Conservation (phyloP, 148 eudicot species). For the Vaccinium macrocarpon region DNA sequence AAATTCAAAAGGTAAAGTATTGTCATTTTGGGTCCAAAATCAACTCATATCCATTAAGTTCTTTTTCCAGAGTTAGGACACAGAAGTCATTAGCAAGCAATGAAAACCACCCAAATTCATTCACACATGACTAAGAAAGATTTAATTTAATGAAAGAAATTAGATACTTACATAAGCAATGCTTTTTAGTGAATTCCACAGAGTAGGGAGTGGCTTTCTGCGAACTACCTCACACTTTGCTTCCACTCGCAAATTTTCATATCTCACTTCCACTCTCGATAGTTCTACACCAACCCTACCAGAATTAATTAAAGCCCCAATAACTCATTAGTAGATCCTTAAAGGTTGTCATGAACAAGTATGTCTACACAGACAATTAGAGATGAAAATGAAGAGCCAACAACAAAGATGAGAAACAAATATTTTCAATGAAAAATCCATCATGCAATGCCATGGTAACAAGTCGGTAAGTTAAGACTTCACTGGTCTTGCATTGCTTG, state of each 20-base stretch:
- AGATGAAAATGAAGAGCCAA: background rate
- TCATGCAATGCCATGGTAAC: background rate
- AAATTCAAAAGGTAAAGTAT: background rate
- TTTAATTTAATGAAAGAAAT: background rate
- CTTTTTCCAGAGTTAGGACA: background rate
- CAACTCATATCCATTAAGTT: background rate
- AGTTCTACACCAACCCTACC: conserved; percentile 69
- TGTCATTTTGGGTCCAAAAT: background rate
- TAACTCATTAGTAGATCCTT: background rate
- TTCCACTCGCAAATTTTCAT: conserved; percentile 53
- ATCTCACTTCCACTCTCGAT: conserved; percentile 75
- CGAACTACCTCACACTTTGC: conserved; percentile 70
- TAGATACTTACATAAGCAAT: conserved; percentile 46
- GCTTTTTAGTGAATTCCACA: conserved; percentile 79
- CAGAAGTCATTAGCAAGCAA: background rate
- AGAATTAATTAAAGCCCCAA: conserved; percentile 4
- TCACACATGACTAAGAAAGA: background rate
- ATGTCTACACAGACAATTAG: background rate
- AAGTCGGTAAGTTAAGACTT: background rate
- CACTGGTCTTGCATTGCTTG: background rate
- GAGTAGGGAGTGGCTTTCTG: conserved; percentile 88
- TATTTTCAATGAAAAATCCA: background rate
- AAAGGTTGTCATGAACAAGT: background rate
- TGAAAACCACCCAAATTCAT: background rate
- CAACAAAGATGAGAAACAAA: background rate